Percentiles rank a stretch among this genome's conserved stretches.
Conservation (phyloP, 2,329 filamentous ascomycete genomes). For the Aspergillus japonicus region DNA sequence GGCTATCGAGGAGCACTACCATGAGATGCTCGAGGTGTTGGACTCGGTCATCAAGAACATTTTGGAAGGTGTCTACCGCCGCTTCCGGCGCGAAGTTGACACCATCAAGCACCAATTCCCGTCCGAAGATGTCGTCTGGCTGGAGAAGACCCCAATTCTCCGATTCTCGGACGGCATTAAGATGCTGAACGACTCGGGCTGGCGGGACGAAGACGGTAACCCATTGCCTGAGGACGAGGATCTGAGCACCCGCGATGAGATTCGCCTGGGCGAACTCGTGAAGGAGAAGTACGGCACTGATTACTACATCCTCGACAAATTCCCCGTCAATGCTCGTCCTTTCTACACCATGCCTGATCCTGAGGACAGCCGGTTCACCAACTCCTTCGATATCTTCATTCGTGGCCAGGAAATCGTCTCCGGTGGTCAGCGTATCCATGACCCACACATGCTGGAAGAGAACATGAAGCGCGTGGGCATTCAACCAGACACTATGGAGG, state of each 20-base stretch:
- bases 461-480: conserved; percentile 76
- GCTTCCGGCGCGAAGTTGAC: conserved; percentile 70
- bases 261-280: conserved; percentile 77
- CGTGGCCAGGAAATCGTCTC: conserved; percentile 90
- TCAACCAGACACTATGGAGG: conserved; percentile 77
- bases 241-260: conserved; percentile 80
- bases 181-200: conserved; percentile 76
- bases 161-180: conserved; percentile 76
- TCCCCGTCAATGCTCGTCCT: conserved; percentile 77
- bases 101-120: conserved; percentile 81
- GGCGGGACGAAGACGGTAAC: conserved; percentile 74
- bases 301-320: conserved; percentile 93
- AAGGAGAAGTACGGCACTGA: conserved; percentile 85
- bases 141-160: conserved; percentile 80
- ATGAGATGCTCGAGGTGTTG: conserved; percentile 77
- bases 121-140: conserved; percentile 80
- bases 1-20: conserved; percentile 84
- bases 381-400: conserved; percentile 93
- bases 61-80: conserved; percentile 68
- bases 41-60: conserved; percentile 81
- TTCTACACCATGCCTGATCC: conserved; percentile 90
- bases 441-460: conserved; percentile 68
- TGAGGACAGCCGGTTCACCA: conserved; percentile 70
- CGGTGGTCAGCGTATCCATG: conserved; percentile 89
- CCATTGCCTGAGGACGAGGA: conserved; percentile 71